Evolutionary conservation across 208 protist genomes (phyloP).

Genomic region (Trypanosoma avium): DNA sequence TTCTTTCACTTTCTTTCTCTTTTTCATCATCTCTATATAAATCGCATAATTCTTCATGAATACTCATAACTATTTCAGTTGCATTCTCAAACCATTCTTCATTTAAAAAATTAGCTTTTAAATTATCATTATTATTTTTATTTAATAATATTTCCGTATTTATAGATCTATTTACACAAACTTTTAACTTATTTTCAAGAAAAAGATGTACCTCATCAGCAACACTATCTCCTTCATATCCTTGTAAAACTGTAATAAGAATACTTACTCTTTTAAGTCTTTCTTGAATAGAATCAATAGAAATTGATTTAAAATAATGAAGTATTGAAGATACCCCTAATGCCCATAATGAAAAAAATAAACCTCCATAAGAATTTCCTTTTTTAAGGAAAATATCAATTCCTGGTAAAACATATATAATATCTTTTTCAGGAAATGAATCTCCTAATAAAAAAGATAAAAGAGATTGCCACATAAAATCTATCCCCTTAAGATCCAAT

Average conservation of each 20-base stretch:
- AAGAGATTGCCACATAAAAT: conserved; percentile 30
- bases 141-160: neutral
- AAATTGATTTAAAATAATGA: conserved; percentile 32
- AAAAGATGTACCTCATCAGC: conserved; percentile 50
- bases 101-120: neutral
- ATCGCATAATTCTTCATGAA: conserved; percentile 39
- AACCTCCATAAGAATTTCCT: conserved; percentile 33
- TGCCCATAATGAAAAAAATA: conserved; percentile 55
- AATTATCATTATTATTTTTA: neutral
- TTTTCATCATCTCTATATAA: neutral
- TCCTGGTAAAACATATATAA: conserved; percentile 32
- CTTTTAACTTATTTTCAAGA: conserved; percentile 42
- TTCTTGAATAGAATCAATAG: conserved; percentile 27
- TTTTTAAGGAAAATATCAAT: conserved; percentile 40
- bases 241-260: conserved; percentile 35
- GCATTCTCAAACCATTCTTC: conserved; percentile 31
- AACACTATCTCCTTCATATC: conserved; percentile 18
- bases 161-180: conserved; percentile 30
- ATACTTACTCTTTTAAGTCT: conserved; percentile 22
- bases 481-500: conserved; percentile 24
- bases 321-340: conserved; percentile 31
- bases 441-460: conserved; percentile 17
- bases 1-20: no score
- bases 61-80: conserved; percentile 16
- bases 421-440: neutral